Evolutionary conservation across 2,329 filamentous ascomycete genomes (phyloP), one percentile per base, ranked within the genome.

Genomic region (Juglanconis oblonga): DNA sequence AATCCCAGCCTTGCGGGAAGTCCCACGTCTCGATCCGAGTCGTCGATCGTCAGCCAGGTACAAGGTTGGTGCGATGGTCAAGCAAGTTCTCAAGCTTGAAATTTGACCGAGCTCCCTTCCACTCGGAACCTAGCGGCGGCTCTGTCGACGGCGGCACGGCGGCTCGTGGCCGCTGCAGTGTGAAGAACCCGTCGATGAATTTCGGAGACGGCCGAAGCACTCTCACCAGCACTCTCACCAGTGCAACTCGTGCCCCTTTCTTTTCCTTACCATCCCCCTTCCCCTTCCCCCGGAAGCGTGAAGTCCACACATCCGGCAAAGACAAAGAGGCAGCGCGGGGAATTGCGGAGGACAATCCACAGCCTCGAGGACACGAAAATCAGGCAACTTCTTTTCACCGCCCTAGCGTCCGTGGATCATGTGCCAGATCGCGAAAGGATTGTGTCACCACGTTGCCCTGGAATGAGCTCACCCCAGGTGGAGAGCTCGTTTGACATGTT

Each of bases 11-110:
- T n/a, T 31, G 52, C 51, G 59, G 55, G 59, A 55, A 42, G 47
- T 55, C 55, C 55, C 59, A 54, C 53, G 51, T 54, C 58, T 51
- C 55, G 55, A 52, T 51, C 56, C 51, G 45, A 54, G 40, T 55
- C 58, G 49, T 33, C 55, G 59, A 62, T 62, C 55, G 55, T 42
- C 51, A 55, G 55, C 51, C 38, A 54, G 55, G 31, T 38, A 24
- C 35, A 38, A 14, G 38, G 38, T 42, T 42, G 38, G 4, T 42
- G 38, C 38, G 3, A 5, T 42, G 38, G n/a, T 13, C 10, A 42
- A 42, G 38, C 11, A 7, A 42, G n/a, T 24, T 24, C 2, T 2
- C 24, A 24, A 24, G 2, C 24, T 24, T 24, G 24, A 24, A 24
- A 24, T 24, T 24, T 24, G 24, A 24, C 24, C 24, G 24, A 24